Conservation (phyloP, 768 basidiomycete genomes). For the Lactarius evosmus region DNA sequence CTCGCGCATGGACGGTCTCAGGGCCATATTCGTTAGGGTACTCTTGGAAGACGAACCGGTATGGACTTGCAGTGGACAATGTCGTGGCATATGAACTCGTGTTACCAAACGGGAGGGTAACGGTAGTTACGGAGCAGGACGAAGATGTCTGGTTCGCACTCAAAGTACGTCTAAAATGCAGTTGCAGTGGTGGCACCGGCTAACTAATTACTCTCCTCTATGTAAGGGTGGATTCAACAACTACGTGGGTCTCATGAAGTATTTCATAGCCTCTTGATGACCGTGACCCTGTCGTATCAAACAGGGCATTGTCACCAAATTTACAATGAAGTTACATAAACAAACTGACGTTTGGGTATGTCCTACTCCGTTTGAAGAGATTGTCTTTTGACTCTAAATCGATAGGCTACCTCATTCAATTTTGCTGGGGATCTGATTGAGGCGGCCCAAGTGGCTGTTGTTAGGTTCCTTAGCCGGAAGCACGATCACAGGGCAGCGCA, state of each 20-base stretch:
- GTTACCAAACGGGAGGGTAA: constrained; percentile 24
- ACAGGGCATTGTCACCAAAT: constrained; percentile 23
- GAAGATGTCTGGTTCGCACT: constrained; percentile 25
- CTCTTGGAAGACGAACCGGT: constrained; percentile 26
- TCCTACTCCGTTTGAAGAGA: background rate
- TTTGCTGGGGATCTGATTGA: constrained; percentile 4
- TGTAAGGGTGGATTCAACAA: constrained; percentile 23
- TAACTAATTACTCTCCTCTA: background rate
- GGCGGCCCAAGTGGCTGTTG: background rate
- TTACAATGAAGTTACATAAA: constrained; percentile 9
- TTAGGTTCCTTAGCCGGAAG: background rate
- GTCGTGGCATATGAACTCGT: constrained; percentile 28
- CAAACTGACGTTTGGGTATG: constrained; percentile 24
- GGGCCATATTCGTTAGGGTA: constrained; percentile 2
- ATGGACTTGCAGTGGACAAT: constrained; percentile 28
- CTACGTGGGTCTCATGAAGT: constrained; percentile 1
- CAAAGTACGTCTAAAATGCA: background rate
- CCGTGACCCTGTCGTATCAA: background rate
- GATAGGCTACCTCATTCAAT: constrained; percentile 5
- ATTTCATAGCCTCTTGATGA: background rate
- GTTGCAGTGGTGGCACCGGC: too few relatives aligned
- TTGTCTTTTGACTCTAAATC: background rate
- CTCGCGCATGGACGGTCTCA: too few relatives aligned
- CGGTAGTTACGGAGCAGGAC: constrained; percentile 20
- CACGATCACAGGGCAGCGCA: constrained; percentile 15